Evolutionary conservation across 1,139 yeast genomes (phyloP).

Genomic region (Wickerhamomyces sp.): DNA sequence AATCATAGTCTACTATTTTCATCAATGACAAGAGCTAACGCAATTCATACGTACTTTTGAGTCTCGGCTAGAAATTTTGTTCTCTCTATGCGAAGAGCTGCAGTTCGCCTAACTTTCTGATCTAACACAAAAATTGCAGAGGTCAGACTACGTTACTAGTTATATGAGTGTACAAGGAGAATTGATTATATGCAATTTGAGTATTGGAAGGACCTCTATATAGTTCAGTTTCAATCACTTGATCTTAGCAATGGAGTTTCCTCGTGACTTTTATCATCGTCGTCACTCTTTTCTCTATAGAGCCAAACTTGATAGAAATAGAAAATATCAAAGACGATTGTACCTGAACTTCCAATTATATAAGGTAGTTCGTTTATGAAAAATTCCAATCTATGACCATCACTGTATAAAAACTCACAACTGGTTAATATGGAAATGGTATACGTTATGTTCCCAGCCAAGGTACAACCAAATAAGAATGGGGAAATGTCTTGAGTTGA

Average conservation of each 20-base stretch:
- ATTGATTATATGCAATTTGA: too few relatives aligned
- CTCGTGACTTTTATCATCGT: slow-evolving; percentile 3
- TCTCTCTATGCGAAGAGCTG: too few relatives aligned
- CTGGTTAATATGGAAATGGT: slow-evolving; percentile 64
- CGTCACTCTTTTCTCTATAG: slow-evolving; percentile 24
- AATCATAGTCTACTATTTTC: too few relatives aligned
- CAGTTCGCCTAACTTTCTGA: too few relatives aligned
- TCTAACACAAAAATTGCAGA: too few relatives aligned
- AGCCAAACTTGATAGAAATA: slow-evolving; percentile 61
- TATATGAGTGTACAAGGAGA: too few relatives aligned
- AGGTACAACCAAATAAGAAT: slow-evolving; percentile 70
- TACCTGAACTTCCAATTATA: slow-evolving; percentile 81
- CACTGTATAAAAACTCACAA: slow-evolving; percentile 28
- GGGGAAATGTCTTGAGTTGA: slow-evolving; percentile 86
- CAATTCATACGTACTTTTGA: too few relatives aligned
- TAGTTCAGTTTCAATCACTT: background rate
- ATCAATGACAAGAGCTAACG: too few relatives aligned
- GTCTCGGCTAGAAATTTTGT: too few relatives aligned
- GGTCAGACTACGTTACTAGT: too few relatives aligned
- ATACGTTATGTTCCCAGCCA: slow-evolving; percentile 77
- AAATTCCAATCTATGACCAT: slow-evolving; percentile 40
- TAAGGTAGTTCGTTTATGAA: slow-evolving; percentile 73
- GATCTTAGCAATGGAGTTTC: slow-evolving; percentile 13
- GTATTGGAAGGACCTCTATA: background rate
- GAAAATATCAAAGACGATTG: slow-evolving; percentile 68